Evolutionary conservation across 2,329 filamentous ascomycete genomes (phyloP), one percentile per base, ranked within the genome.

Genomic region (Clonostachys chloroleuca): DNA sequence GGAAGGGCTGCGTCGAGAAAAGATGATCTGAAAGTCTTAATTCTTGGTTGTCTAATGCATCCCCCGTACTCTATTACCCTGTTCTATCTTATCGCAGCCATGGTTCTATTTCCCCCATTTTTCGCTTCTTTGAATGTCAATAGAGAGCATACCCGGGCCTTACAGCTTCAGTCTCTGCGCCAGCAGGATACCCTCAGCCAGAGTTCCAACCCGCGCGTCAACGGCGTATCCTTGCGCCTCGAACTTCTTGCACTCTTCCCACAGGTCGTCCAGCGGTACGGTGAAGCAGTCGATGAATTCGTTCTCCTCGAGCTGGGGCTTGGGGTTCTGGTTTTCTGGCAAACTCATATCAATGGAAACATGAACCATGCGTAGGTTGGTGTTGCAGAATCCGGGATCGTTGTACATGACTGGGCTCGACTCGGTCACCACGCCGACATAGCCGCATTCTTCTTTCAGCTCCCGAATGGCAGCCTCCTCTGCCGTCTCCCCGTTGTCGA

Each of bases 271-370:
- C 40, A 92, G 60, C 6, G 83, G 84, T 8, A 89, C 74, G 9
- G 78, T 80, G 57, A 92, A 92, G 34, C 84, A 84, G 62, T 92
- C 87, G 58, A 92, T 92, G 60, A 91, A 92, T 66, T 92, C 88
- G 52, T 83, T 85, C 24, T 91, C 87, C 60, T 92, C 87, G 7
- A 92, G 73, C 59, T 86, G 70, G 0, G 87, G 83, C 62, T 83
- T 74, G 2, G 81, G 81, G 46, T 87, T 73, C 60, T 84, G 78
- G 60, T 92, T 92, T 56, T 83, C 83, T 0, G 84, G 77, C 2
- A 82, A 69, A 5, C 69, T 74, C 74, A 87, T 80, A 63, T 92
- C 86, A 52, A 92, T 80, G 2, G 73, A 77, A 40, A 92, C 80
- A 59, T 92, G 87, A 13, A 92, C 81, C 77, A 86, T 84, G 47